These are phyloP conservation scores for Chondrostereum purpureum DNA, from an alignment of 1,284 basidiomycete species.

Conservation along the genomic window DNA sequence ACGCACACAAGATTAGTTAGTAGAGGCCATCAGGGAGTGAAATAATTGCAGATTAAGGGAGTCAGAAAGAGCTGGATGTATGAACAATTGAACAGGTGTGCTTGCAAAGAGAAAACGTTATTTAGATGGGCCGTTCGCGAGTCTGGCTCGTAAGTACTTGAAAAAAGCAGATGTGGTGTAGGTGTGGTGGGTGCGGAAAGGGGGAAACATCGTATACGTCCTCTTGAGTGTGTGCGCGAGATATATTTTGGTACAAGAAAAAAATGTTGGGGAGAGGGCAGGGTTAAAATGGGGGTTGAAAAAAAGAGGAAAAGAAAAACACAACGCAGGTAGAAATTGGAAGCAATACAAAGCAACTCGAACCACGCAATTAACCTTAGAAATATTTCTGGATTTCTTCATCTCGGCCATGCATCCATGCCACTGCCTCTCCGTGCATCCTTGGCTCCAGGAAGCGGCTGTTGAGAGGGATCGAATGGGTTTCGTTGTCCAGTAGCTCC, in stretches of 20 bases:
- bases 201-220: no score
- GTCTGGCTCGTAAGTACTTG: conserved; percentile 8
- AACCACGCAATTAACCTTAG: no score
- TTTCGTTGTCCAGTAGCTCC: conserved; percentile 60
- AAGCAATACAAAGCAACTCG: no score
- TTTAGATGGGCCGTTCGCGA: neutral
- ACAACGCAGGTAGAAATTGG: no score
- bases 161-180: no score
- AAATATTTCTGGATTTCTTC: conserved; percentile 25
- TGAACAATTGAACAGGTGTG: conserved; percentile 3
- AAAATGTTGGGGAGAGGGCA: neutral
- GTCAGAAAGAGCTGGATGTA: conserved; percentile 6
- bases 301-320: no score
- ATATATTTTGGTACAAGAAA: no score
- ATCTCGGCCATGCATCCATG: conserved; percentile 74
- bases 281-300: neutral
- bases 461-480: conserved; percentile 31
- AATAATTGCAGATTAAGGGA: no score
- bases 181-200: no score
- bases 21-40: no score
- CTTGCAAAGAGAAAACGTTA: conserved; percentile 5
- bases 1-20: no score
- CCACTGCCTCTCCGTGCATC: conserved; percentile 58
- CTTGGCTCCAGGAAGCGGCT: conserved; percentile 37
- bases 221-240: no score